Conservation (phyloP, 2,329 filamentous ascomycete genomes). For the Westerdykella sp. region DNA sequence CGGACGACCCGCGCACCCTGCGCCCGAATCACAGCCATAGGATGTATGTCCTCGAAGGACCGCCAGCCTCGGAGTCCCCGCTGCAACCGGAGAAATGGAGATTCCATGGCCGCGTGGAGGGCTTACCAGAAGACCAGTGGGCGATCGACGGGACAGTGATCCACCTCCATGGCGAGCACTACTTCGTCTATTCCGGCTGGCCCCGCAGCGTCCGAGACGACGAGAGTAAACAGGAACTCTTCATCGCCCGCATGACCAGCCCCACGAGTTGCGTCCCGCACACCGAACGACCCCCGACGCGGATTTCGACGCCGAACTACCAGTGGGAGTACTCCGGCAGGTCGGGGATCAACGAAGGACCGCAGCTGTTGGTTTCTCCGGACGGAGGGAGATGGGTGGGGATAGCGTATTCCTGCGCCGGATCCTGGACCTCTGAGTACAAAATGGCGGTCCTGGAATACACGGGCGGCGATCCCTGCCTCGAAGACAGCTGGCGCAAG, state of each 20-base stretch:
- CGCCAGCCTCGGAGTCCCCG: constrained; percentile 26
- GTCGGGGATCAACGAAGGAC: constrained; percentile 43
- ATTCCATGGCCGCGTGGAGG: constrained; percentile 38
- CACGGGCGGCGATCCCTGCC: constrained; percentile 37
- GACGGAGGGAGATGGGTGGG: constrained; percentile 36
- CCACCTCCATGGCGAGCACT: constrained; percentile 32
- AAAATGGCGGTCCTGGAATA: constrained; percentile 44
- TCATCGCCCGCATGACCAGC: constrained; percentile 36
- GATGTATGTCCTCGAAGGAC: constrained; percentile 43
- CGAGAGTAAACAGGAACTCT: constrained; percentile 41
- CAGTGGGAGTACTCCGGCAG: constrained; percentile 38
- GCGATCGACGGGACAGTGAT: constrained; percentile 45
- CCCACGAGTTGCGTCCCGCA: constrained; percentile 32
- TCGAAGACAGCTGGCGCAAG: constrained; percentile 37
- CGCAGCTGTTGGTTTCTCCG: constrained; percentile 34
- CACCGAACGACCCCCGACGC: constrained; percentile 19
- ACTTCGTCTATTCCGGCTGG: constrained; percentile 45
- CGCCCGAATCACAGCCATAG: constrained; percentile 42
- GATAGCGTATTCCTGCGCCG: constrained; percentile 44
- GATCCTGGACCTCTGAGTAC: constrained; percentile 44
- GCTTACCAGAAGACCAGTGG: constrained; percentile 42
- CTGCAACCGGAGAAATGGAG: constrained; percentile 34
- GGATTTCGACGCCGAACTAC: constrained; percentile 38
- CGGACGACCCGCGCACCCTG: constrained; percentile 29
- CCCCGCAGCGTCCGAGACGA: constrained; percentile 31